Conservation (phyloP, 2,329 filamentous ascomycete species). For the Xylaria sp. region DNA sequence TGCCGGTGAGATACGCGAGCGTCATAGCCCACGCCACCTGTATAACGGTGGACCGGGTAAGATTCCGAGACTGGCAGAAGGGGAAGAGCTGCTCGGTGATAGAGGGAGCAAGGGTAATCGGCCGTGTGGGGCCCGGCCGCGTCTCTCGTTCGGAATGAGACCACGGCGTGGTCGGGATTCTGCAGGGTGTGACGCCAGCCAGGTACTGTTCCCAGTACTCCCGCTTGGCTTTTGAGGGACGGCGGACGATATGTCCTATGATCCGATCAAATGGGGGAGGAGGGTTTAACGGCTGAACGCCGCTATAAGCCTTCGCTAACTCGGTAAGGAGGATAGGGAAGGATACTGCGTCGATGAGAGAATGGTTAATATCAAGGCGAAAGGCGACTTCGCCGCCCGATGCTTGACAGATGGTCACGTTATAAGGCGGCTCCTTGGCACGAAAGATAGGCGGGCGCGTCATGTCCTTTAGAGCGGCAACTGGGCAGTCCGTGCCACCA, state of each 20-base stretch:
- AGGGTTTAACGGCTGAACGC: conserved; percentile 2
- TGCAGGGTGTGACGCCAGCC: background rate
- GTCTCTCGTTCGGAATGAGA: conserved; percentile 2
- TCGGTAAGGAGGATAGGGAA: background rate
- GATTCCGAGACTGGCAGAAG: conserved; percentile 7
- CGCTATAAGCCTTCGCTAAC: background rate
- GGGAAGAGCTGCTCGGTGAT: conserved; percentile 1
- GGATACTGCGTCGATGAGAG: background rate
- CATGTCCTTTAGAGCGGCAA: background rate
- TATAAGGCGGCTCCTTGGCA: background rate
- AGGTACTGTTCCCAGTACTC: conserved; percentile 7
- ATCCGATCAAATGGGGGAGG: conserved; percentile 2
- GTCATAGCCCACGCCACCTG: background rate
- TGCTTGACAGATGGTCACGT: background rate
- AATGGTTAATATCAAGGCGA: background rate
- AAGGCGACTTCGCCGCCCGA: background rate
- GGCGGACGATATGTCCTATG: conserved; percentile 5
- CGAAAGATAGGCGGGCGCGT: background rate
- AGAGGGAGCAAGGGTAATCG: conserved; percentile 2
- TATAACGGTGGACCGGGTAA: conserved; percentile 1
- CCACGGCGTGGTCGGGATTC: background rate
- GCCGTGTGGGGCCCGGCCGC: background rate
- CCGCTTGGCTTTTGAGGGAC: conserved; percentile 3
- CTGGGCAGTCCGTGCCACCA: background rate
- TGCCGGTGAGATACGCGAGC: background rate